Conservation (phyloP, 202 grass and related monocot genomes). For the Elaeis oleifera region DNA sequence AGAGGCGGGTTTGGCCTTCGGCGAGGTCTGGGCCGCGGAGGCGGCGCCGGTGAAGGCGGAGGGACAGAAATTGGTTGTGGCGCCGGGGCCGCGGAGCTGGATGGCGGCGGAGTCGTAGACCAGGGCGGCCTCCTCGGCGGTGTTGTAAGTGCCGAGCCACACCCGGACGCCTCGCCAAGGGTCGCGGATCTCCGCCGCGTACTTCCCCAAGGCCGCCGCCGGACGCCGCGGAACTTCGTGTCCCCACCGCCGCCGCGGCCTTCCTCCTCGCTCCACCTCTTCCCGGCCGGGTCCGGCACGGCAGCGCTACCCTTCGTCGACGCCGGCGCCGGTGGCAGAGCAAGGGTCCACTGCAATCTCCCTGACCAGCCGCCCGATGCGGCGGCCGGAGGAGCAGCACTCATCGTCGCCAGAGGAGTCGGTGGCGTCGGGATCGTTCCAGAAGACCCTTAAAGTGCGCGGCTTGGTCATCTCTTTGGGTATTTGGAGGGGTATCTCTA, state of each 20-base stretch:
- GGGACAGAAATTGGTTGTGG: constrained; percentile 29
- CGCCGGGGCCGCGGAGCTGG: neutral
- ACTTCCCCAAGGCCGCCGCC: neutral
- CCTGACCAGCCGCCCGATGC: neutral
- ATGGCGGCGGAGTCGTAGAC: constrained; percentile 10
- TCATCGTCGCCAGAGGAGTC: constrained; percentile 29
- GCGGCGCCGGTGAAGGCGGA: neutral
- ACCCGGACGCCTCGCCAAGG: neutral
- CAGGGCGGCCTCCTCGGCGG: neutral
- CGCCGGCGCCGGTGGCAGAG: neutral
- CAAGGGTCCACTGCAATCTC: constrained; percentile 4
- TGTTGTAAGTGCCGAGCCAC: no score
- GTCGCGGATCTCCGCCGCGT: constrained; percentile 31
- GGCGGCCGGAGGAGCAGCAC: neutral
- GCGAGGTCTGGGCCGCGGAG: neutral
- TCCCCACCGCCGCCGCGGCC: neutral
- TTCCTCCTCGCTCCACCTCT: neutral
- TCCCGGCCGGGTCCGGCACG: neutral
- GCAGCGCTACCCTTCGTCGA: neutral
- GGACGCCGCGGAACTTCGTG: neutral
- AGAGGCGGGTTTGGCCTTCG: neutral
- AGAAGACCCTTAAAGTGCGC: constrained; percentile 26
- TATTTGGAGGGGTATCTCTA: neutral
- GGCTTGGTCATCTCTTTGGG: constrained; percentile 16
- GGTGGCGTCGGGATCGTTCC: constrained; percentile 27